Evolutionary conservation across 768 basidiomycete genomes (phyloP).

Genomic region (Amanita fuliginea): DNA sequence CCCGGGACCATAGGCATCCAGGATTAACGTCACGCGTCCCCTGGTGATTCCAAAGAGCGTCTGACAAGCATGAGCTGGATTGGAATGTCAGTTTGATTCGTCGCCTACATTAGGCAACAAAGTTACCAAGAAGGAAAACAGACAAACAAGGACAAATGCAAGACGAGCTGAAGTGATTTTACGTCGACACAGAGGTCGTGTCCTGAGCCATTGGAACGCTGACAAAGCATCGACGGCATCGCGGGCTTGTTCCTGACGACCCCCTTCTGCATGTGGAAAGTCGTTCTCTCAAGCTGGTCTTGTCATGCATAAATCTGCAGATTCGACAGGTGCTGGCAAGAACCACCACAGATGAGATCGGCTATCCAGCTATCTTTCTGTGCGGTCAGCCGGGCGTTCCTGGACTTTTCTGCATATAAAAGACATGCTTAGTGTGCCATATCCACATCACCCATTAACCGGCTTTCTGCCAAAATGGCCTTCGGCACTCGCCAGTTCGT

Average conservation of each 20-base stretch:
- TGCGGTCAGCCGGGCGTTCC: not conserved
- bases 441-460: constrained; percentile 9
- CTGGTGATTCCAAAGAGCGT: not conserved
- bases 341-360: constrained; percentile 6
- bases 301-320: constrained; percentile 1
- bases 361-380: constrained; percentile 3
- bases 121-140: not conserved
- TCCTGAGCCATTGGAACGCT: not conserved
- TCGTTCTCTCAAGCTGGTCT: not conserved
- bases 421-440: constrained; percentile 6
- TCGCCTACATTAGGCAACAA: not conserved
- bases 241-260: not conserved
- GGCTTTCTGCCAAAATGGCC: constrained; percentile 11
- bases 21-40: no score
- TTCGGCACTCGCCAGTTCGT: constrained; percentile 24
- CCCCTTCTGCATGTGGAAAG: not conserved
- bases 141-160: constrained; percentile 2
- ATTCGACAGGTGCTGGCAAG: not conserved
- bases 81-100: not conserved
- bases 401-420: constrained; percentile 4
- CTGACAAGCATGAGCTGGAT: not conserved
- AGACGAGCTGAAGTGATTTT: not conserved
- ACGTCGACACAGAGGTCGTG: constrained; percentile 6
- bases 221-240: constrained; percentile 1
- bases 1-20: not conserved